A percentile compares a stretch with the other conserved stretches of the same genome.
Conservation (phyloP, 2,329 filamentous ascomycete genomes). For the Venturiaceae sp. region DNA sequence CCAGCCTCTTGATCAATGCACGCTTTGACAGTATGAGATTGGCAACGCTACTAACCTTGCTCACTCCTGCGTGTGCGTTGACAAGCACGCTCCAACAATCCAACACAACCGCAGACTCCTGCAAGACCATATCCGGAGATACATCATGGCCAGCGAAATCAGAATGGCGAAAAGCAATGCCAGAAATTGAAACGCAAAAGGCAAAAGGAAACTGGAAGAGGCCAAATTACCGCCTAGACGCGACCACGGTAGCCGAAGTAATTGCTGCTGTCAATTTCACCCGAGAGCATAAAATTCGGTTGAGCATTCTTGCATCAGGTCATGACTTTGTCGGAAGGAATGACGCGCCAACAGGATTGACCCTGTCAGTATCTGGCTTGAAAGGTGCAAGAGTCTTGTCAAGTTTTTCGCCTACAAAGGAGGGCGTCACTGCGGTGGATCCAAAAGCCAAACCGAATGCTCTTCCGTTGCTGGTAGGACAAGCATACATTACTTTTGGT, state of each 20-base stretch:
- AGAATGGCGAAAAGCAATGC: constrained; percentile 1
- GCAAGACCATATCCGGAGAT: constrained; percentile 3
- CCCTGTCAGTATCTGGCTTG: not conserved
- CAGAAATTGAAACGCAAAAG: not conserved
- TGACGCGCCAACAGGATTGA: not conserved
- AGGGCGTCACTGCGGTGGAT: not conserved
- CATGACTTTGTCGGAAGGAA: constrained; percentile 4
- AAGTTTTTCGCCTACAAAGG: not conserved
- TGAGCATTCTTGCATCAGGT: not conserved
- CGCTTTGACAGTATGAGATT: too few relatives aligned
- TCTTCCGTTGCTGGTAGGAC: not conserved
- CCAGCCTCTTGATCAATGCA: too few relatives aligned
- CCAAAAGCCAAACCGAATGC: not conserved
- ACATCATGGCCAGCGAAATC: not conserved
- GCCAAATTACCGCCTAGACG: not conserved
- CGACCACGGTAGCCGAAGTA: not conserved
- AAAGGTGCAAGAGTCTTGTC: not conserved
- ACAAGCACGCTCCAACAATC: too few relatives aligned
- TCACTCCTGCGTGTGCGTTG: too few relatives aligned
- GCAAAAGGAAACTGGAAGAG: not conserved
- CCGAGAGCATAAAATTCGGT: not conserved
- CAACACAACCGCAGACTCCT: too few relatives aligned
- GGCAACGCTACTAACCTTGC: too few relatives aligned
- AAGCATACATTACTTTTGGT: constrained; percentile 1
- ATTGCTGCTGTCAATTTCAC: constrained; percentile 1